A percentile compares a stretch with the other conserved stretches of the same genome.
phyloP scores from a whole-genome alignment of 257 asterid genomes.

The Rehmannia glutinosa region DNA sequence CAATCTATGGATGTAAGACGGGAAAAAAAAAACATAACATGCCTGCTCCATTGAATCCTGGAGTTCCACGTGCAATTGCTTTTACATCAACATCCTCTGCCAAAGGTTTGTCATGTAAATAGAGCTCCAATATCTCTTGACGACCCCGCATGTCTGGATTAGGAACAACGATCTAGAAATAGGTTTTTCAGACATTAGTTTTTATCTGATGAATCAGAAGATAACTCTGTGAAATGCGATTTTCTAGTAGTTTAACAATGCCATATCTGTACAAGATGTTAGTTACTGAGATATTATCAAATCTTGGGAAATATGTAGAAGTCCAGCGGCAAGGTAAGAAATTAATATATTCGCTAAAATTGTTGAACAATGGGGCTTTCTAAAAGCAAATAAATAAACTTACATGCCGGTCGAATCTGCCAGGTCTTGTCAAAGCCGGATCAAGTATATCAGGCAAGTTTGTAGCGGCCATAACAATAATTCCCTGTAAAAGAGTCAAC shows the following conservation, averaged over 20 bases:
- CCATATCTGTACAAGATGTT: no score
- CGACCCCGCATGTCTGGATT: conserved; percentile 84
- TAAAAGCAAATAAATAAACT: conserved; percentile 22
- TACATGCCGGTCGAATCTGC: conserved; percentile 87
- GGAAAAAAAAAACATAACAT: conserved; percentile 16
- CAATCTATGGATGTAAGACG: not conserved
- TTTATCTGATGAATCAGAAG: not conserved
- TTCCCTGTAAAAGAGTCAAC: conserved; percentile 38
- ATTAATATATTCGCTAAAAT: not conserved
- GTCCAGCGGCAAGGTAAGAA: not conserved
- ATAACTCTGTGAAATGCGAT: not conserved
- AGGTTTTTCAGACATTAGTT: conserved; percentile 13
- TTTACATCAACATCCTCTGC: conserved; percentile 63
- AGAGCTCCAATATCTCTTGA: conserved; percentile 70
- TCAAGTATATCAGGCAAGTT: conserved; percentile 83
- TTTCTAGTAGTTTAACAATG: no score
- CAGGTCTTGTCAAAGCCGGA: conserved; percentile 85
- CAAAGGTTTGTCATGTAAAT: conserved; percentile 71
- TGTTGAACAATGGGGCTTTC: not conserved
- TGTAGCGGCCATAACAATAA: conserved; percentile 83
- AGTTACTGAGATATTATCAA: no score
- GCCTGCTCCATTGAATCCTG: conserved; percentile 87
- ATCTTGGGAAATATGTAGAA: no score
- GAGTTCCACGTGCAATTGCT: conserved; percentile 83
- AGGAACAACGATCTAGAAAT: conserved; percentile 59